Evolutionary conservation across 2,329 filamentous ascomycete species (phyloP), one percentile per base, ranked within the genome.

Genomic region (Penicillium sp.): DNA sequence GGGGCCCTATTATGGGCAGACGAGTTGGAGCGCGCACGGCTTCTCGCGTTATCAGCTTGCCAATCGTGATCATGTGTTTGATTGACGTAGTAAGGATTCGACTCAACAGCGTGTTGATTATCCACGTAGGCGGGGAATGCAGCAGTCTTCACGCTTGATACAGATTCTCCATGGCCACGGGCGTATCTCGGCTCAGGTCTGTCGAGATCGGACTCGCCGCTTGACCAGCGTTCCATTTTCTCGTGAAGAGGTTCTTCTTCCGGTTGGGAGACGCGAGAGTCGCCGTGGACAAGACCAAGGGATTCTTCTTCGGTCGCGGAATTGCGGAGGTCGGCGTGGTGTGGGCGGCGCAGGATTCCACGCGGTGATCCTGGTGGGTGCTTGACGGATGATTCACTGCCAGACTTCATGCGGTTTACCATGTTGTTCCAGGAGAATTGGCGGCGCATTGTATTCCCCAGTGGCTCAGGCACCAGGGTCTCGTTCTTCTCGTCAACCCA

Each of bases 371-470:
- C 67, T 11, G 53, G 53, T 38, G 47, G 43, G 24, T 57, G 50
- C 48, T 53, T 64, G 32, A 58, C 41, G 9, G 63, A 63, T 34
- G 63, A 50, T 29, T 68, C 56, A 40, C 58, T 57, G 40, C 56
- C 54, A 24, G 66, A 50, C 55, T 67, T 69, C 38, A 63, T 60
- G 64, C 86, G 82, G 56, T 78, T 77, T 72, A 97, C 94, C 48
- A 96, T 85, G 61, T 89, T 91, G 60, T 92, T 88, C 79, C 97
- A 97, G 16, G 90, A 95, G 75, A 97, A 99, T 68, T 96, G 90
- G 56, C 93, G 83, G 60, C 79, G 83, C 10, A 88, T 84, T 29
- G 78, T 77, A 50, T 82, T 83, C 3, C 81, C 59, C 32, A 68
- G 64, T 14, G 59, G 73, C 57, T 61, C 71, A 59, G 66, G 65